Evolutionary conservation across 169 alveolate species (phyloP), one percentile per base, ranked within the genome.

Genomic region (Plasmodium gaboni): DNA sequence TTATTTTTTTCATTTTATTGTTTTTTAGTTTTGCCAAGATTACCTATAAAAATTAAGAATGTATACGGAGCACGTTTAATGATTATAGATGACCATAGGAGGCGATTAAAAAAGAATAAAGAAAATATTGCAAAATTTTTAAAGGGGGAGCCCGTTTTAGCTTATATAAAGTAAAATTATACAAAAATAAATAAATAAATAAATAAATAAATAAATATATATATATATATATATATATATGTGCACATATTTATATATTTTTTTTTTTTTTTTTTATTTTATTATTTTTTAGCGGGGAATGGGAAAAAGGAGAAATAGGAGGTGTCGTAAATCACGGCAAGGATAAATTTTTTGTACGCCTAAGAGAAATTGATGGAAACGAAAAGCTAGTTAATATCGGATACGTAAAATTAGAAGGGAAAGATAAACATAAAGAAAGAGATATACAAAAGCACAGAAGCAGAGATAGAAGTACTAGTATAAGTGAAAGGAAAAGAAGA

Each of bases 11-110:
- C n/a, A 50, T 24, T 74, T 42, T 51, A 22, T 32, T 46, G 15
- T 15, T 46, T 6, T 64, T n/a, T 71, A 94, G 96, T 94, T 38
- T 92, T 94, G 5, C 96, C 96, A 32, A 87, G 96, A 15, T 74
- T 94, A 55, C 96, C 96, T 19, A 88, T 88, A 51, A 92, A 94
- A 65, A 87, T 94, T 61, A 94, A 94, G 83, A 94, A 94, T 68
- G 46, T 59, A 22, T 87, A 88, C 85, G 96, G 95, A 1, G 89
- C 89, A 1, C 89, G 89, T 7, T 44, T 76, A 13, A 76, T 76
- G 78, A 7, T 76, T 51, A 76, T 76, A 42, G 46, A n/a, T 32
- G 89, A 76, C 59, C 89, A 76, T 50, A 76, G 89, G 59, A 76
- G 70, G 46, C 73, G 89, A 3, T 44, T 50, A 26, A 76, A 63